Conservation (phyloP, 495 filamentous ascomycete species). For the Cudoniella acicularis region DNA sequence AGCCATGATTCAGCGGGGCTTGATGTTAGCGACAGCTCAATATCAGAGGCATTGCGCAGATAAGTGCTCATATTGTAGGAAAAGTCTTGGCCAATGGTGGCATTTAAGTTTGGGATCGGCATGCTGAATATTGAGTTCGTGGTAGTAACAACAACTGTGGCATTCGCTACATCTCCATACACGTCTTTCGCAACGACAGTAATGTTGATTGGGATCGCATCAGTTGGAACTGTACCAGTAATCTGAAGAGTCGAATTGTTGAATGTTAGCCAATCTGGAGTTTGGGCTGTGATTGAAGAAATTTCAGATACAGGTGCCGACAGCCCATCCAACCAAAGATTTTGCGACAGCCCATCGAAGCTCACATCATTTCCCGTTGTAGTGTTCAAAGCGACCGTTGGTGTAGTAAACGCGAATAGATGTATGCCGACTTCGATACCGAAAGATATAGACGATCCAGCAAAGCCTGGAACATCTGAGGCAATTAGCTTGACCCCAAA, state of each 20-base stretch:
- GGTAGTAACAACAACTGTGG: slow-evolving; percentile 60
- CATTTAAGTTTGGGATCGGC: slow-evolving; percentile 42
- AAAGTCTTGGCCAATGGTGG: slow-evolving; percentile 62
- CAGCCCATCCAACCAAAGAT: slow-evolving; percentile 61
- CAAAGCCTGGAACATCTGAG: slow-evolving; percentile 76
- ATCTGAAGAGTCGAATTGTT: slow-evolving; percentile 59
- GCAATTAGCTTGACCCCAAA: slow-evolving; percentile 74
- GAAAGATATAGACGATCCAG: slow-evolving; percentile 61
- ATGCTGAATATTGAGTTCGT: slow-evolving; percentile 35
- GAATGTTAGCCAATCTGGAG: slow-evolving; percentile 69
- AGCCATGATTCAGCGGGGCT: slow-evolving; percentile 60
- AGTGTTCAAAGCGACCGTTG: slow-evolving; percentile 54
- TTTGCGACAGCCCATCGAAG: slow-evolving; percentile 49
- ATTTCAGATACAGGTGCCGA: slow-evolving; percentile 44
- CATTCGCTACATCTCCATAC: slow-evolving; percentile 59
- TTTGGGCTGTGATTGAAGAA: slow-evolving; percentile 42
- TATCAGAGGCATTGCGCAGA: slow-evolving; percentile 46
- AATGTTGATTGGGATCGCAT: slow-evolving; percentile 56
- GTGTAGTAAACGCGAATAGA: slow-evolving; percentile 57
- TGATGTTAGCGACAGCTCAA: slow-evolving; percentile 51
- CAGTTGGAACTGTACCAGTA: slow-evolving; percentile 57
- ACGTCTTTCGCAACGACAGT: slow-evolving; percentile 61
- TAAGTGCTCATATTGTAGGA: slow-evolving; percentile 57
- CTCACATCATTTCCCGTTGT: slow-evolving; percentile 50
- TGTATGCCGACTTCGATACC: slow-evolving; percentile 67